Conservation (phyloP, 106 monocot genomes). For the Dendrobium huoshanense region DNA sequence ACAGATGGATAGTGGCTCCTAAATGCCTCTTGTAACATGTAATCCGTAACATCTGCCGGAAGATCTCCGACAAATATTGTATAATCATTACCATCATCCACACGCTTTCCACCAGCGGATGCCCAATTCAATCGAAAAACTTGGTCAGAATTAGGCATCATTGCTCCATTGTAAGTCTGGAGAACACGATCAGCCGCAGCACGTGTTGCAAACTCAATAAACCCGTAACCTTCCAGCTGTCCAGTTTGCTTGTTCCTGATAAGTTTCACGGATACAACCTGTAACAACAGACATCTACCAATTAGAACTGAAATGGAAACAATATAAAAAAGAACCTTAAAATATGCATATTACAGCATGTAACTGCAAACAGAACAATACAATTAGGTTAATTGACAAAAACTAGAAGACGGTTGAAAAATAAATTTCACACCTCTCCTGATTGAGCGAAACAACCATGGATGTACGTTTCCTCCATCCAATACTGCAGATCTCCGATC, state of each 20-base stretch:
- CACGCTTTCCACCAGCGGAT: slow-evolving; percentile 64
- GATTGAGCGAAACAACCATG: slow-evolving; percentile 38
- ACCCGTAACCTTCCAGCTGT: slow-evolving; percentile 83
- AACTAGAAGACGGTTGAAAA: neutral
- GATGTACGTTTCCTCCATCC: slow-evolving; percentile 85
- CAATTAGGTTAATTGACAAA: neutral
- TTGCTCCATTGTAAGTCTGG: slow-evolving; percentile 69
- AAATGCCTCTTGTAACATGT: slow-evolving; percentile 78
- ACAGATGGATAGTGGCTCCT: slow-evolving; percentile 70
- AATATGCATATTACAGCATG: neutral
- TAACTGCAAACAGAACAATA: neutral
- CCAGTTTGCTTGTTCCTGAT: slow-evolving; percentile 76
- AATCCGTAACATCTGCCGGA: slow-evolving; percentile 85
- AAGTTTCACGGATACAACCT: slow-evolving; percentile 76
- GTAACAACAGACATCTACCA: neutral
- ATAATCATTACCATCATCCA: slow-evolving; percentile 59
- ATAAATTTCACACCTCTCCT: slow-evolving; percentile 39
- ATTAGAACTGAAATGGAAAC: neutral
- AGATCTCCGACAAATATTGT: slow-evolving; percentile 96
- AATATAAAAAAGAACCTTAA: neutral
- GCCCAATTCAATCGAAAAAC: slow-evolving; percentile 86
- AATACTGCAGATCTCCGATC: slow-evolving; percentile 86
- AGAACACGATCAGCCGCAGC: slow-evolving; percentile 64
- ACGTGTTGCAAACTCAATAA: slow-evolving; percentile 70
- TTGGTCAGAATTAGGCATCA: slow-evolving; percentile 72